Evolutionary conservation across 192 early-diverging fungal species (phyloP).

Genomic region (Coemansia sp.): DNA sequence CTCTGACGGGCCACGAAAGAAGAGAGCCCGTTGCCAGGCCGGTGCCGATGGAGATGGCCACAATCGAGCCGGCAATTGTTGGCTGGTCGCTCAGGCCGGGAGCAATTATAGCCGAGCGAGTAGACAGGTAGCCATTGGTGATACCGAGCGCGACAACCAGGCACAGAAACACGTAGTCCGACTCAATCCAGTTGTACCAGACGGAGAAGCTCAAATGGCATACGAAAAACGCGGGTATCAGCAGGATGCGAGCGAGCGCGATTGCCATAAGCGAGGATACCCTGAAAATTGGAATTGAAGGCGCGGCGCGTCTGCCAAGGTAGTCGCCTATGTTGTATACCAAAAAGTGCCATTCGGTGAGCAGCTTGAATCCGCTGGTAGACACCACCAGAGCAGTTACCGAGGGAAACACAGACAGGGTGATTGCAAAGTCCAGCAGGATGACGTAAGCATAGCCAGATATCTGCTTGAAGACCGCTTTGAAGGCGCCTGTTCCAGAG

Average conservation of each 20-base stretch:
- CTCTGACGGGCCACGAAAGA: conserved; percentile 49
- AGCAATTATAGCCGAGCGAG: conserved; percentile 62
- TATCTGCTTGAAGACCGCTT: conserved; percentile 40
- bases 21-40: conserved; percentile 69
- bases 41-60: conserved; percentile 62
- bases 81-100: conserved; percentile 51
- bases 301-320: conserved; percentile 58
- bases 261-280: conserved; percentile 40
- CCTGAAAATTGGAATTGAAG: conserved; percentile 21
- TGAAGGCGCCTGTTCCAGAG: conserved; percentile 20
- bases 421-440: conserved; percentile 62
- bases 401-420: conserved; percentile 70
- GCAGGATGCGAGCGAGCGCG: conserved; percentile 54
- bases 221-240: conserved; percentile 68
- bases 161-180: conserved; percentile 38
- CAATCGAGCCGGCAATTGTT: conserved; percentile 60
- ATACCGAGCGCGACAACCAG: conserved; percentile 60
- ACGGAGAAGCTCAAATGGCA: conserved; percentile 61
- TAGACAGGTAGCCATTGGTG: conserved; percentile 64
- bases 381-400: conserved; percentile 66
- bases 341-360: conserved; percentile 64
- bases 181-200: conserved; percentile 57
- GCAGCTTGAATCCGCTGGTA: conserved; percentile 39
- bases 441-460: conserved; percentile 56
- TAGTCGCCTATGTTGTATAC: conserved; percentile 72